Percentiles rank a stretch among this genome's conserved stretches.
phyloP scores from a whole-genome alignment of 805 yeast species.

The Starmerella scarabaei region DNA sequence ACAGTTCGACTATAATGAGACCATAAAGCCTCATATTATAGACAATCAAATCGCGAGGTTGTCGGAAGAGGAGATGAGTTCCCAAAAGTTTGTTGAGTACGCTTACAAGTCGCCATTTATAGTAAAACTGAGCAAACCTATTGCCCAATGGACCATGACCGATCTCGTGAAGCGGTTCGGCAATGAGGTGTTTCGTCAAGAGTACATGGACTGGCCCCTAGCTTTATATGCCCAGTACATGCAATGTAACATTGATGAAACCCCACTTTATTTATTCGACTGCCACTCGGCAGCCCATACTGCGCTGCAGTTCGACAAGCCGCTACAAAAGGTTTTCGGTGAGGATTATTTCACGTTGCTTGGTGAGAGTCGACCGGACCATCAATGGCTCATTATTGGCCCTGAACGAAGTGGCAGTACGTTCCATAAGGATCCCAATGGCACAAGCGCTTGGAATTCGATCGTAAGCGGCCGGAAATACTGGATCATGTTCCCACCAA shows the following conservation, averaged over 20 bases:
- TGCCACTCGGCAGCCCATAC: slow-evolving; percentile 60
- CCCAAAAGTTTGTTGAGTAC: slow-evolving; percentile 34
- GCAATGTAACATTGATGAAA: slow-evolving; percentile 54
- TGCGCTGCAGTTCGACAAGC: slow-evolving; percentile 43
- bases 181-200: slow-evolving; percentile 60
- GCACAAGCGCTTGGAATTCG: slow-evolving; percentile 84
- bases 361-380: slow-evolving; percentile 54
- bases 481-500: slow-evolving; percentile 84
- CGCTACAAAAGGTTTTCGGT: slow-evolving; percentile 36
- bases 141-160: slow-evolving; percentile 60
- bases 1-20: slow-evolving; percentile 43
- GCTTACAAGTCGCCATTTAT: slow-evolving; percentile 56
- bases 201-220: slow-evolving; percentile 70
- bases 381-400: slow-evolving; percentile 85
- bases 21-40: slow-evolving; percentile 35
- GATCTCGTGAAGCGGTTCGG: slow-evolving; percentile 43
- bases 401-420: slow-evolving; percentile 75
- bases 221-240: slow-evolving; percentile 49
- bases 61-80: slow-evolving; percentile 33
- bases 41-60: slow-evolving; percentile 27
- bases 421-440: slow-evolving; percentile 86
- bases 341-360: slow-evolving; percentile 53
- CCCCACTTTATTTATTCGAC: slow-evolving; percentile 77
- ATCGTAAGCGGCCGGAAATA: slow-evolving; percentile 60
- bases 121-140: slow-evolving; percentile 27